phyloP scores from a whole-genome alignment of 2,329 filamentous ascomycete genomes.

The Colletotrichum tropicale region DNA sequence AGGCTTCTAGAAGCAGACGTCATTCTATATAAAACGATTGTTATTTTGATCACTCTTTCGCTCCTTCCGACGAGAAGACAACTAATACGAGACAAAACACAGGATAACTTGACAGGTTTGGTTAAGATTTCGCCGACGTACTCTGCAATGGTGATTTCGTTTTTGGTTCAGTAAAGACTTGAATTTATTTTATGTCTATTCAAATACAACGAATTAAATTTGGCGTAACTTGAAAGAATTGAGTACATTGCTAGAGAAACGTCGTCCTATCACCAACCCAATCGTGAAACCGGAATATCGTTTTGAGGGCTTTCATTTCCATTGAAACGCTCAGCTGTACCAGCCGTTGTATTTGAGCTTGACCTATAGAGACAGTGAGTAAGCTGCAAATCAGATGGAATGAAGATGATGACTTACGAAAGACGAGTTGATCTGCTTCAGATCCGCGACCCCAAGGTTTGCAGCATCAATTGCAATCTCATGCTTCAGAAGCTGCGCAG shows the following conservation, averaged over 20 bases:
- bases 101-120: too few species aligned
- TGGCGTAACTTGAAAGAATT: too few species aligned
- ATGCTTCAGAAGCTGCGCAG: background rate
- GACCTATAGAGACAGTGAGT: background rate
- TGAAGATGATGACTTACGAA: background rate
- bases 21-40: background rate
- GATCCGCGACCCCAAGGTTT: background rate
- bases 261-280: too few species aligned
- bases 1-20: background rate
- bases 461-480: background rate
- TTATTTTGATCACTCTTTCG: too few species aligned
- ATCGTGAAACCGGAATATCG: too few species aligned
- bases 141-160: too few species aligned
- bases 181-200: too few species aligned
- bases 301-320: background rate
- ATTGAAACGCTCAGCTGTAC: background rate
- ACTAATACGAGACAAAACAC: fast-evolving
- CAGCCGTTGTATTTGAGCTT: background rate
- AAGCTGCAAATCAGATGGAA: fast-evolving
- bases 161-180: too few species aligned
- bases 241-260: too few species aligned
- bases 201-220: too few species aligned
- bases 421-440: background rate
- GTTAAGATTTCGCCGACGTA: too few species aligned
- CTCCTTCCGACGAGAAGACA: fast-evolving